phyloP scores from a whole-genome alignment of 148 eudicot species.

The Silene conica region DNA sequence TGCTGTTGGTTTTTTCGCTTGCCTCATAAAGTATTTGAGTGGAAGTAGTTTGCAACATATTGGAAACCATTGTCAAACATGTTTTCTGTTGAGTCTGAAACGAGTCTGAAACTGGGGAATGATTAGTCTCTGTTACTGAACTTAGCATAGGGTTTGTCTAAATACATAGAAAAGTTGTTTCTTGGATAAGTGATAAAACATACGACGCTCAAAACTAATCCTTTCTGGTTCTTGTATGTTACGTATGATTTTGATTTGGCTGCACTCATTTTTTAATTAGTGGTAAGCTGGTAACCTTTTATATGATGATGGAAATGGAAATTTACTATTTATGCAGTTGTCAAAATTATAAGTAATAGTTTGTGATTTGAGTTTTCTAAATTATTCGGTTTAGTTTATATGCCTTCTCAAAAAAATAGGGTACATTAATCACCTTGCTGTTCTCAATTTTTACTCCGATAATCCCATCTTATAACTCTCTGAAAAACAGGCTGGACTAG shows the following conservation, averaged over 20 bases:
- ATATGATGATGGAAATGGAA: too few species aligned
- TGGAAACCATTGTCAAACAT: neutral
- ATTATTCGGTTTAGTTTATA: neutral
- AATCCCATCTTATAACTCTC: neutral
- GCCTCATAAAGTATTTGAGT: neutral
- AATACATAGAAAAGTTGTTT: neutral
- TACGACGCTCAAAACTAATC: neutral
- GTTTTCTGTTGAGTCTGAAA: constrained; percentile 2
- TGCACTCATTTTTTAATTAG: neutral
- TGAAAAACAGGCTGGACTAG: constrained; percentile 79
- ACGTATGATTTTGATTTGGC: neutral
- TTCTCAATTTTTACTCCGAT: neutral
- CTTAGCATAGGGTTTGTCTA: constrained; percentile 3
- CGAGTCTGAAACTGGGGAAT: neutral
- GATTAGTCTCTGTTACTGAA: neutral
- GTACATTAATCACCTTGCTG: neutral
- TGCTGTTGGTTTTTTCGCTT: neutral
- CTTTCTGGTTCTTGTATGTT: neutral
- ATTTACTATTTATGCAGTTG: neutral
- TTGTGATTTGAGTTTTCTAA: neutral
- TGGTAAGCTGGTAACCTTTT: too few species aligned
- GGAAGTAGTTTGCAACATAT: neutral
- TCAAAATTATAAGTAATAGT: neutral
- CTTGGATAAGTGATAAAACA: neutral
- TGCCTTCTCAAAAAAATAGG: neutral